A percentile compares a stretch with the other conserved stretches of the same genome.
Conservation (phyloP, 129 eudicot species). For the Ambrosia artemisiifolia region DNA sequence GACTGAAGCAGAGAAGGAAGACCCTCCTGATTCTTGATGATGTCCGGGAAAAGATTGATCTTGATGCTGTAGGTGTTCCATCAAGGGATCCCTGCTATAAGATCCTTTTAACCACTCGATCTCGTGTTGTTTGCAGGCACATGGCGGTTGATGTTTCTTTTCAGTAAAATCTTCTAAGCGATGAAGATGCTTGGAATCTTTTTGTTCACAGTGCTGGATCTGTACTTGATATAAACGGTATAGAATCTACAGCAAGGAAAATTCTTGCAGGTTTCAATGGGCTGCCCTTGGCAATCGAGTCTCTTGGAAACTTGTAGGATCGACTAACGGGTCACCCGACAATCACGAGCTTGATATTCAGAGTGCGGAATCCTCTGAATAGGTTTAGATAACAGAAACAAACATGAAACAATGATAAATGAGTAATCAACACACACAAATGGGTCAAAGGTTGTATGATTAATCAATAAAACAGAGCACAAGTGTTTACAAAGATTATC, state of each 20-base stretch:
- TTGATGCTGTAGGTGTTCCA: slow-evolving; percentile 36
- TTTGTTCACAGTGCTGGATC: slow-evolving; percentile 32
- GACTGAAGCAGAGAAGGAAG: slow-evolving; percentile 27
- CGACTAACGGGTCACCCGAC: too few species aligned
- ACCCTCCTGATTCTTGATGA: slow-evolving; percentile 37
- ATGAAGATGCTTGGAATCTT: slow-evolving; percentile 39
- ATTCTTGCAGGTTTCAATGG: slow-evolving; percentile 21
- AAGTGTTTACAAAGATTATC: too few species aligned
- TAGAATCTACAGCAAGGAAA: slow-evolving; percentile 33
- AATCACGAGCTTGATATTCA: too few species aligned
- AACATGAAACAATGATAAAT: too few species aligned
- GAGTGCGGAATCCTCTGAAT: too few species aligned
- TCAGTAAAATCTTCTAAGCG: slow-evolving; percentile 21
- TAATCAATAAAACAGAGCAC: too few species aligned
- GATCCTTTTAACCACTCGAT: slow-evolving; percentile 37
- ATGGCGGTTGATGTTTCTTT: slow-evolving; percentile 19
- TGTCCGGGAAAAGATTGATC: slow-evolving; percentile 34
- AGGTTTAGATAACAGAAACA: too few species aligned
- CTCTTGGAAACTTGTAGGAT: slow-evolving; percentile 31
- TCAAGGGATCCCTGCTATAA: slow-evolving; percentile 22
- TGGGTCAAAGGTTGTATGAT: too few species aligned
- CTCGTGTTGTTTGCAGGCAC: slow-evolving; percentile 28
- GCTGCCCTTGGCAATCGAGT: slow-evolving; percentile 35
- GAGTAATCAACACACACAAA: too few species aligned
- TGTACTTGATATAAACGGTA: slow-evolving; percentile 15